Conservation (phyloP, 1,284 basidiomycete genomes). For the Apiotrichum akiyoshidainum region DNA sequence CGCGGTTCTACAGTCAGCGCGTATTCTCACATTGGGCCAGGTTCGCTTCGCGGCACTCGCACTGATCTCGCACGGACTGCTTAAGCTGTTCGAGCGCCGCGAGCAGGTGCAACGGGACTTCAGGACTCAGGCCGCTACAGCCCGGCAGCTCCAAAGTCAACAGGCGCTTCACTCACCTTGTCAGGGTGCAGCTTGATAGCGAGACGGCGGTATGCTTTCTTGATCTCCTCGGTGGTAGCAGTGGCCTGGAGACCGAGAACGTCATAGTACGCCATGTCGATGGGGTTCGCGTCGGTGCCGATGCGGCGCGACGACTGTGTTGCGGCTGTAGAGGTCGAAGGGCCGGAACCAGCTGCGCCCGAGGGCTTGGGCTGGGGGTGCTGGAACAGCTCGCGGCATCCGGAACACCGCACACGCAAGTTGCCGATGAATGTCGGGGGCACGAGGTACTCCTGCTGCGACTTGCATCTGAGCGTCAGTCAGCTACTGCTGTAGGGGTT, state of each 20-base stretch:
- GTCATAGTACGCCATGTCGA: conserved; percentile 84
- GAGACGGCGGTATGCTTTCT: conserved; percentile 90
- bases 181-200: conserved; percentile 75
- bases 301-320: conserved; percentile 58
- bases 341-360: not conserved
- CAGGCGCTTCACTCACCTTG: conserved; percentile 32
- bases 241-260: conserved; percentile 42
- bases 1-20: conserved; percentile 64
- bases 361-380: conserved; percentile 42
- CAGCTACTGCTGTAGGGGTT: too few species aligned
- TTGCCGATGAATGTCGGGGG: conserved; percentile 64
- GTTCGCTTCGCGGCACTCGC: too few species aligned
- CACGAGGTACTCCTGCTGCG: conserved; percentile 68
- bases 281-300: conserved; percentile 79
- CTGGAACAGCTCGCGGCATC: conserved; percentile 50
- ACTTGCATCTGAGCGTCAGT: conserved; percentile 54
- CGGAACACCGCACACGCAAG: conserved; percentile 67
- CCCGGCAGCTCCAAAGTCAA: not conserved
- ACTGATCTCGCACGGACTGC: too few species aligned
- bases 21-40: too few species aligned
- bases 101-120: too few species aligned
- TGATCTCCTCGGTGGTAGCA: conserved; percentile 58
- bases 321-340: conserved; percentile 2
- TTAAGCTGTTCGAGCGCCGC: too few species aligned
- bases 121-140: not conserved